Conservation (phyloP, 495 filamentous ascomycete species). For the Aspergillus bertholletiae region DNA sequence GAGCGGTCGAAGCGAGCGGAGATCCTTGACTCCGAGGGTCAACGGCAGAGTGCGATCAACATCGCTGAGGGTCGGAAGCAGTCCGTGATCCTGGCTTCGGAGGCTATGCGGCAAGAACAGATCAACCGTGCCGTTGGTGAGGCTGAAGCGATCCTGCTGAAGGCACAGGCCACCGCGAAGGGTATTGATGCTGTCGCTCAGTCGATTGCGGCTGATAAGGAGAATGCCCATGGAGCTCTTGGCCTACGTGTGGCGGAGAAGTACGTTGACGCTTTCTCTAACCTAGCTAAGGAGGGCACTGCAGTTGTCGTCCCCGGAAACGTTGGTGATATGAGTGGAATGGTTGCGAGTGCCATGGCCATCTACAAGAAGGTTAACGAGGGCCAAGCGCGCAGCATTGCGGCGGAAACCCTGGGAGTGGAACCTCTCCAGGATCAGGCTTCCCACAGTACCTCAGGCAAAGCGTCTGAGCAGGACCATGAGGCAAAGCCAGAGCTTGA, state of each 20-base stretch:
- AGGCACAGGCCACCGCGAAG: conserved; percentile 77
- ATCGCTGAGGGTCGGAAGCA: conserved; percentile 97
- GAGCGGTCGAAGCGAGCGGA: conserved; percentile 96
- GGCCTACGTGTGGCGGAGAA: conserved; percentile 91
- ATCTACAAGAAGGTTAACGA: conserved; percentile 93
- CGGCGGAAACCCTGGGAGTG: conserved; percentile 46
- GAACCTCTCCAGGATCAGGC: conserved; percentile 1
- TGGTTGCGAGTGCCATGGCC: conserved; percentile 95
- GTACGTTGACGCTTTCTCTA: conserved; percentile 93
- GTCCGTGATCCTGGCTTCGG: conserved; percentile 89
- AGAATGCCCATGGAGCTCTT: conserved; percentile 75
- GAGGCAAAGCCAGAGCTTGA: conserved; percentile 14
- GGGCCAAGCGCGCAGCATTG: conserved; percentile 68
- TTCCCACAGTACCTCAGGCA: conserved; percentile 1
- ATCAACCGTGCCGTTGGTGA: conserved; percentile 91
- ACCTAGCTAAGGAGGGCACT: conserved; percentile 89
- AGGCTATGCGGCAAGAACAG: conserved; percentile 84
- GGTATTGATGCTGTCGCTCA: conserved; percentile 84
- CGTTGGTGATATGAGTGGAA: conserved; percentile 91
- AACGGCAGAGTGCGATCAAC: conserved; percentile 95
- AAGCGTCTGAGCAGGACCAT: conserved; percentile 13
- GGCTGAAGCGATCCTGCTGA: conserved; percentile 85
- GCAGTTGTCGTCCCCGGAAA: conserved; percentile 94
- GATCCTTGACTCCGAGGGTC: conserved; percentile 93
- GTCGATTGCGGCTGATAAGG: conserved; percentile 65